Percentiles rank a stretch among this genome's conserved stretches.
Evolutionary conservation across 2,329 filamentous ascomycete genomes (phyloP).

Genomic region (Exophiala alcalophila): DNA sequence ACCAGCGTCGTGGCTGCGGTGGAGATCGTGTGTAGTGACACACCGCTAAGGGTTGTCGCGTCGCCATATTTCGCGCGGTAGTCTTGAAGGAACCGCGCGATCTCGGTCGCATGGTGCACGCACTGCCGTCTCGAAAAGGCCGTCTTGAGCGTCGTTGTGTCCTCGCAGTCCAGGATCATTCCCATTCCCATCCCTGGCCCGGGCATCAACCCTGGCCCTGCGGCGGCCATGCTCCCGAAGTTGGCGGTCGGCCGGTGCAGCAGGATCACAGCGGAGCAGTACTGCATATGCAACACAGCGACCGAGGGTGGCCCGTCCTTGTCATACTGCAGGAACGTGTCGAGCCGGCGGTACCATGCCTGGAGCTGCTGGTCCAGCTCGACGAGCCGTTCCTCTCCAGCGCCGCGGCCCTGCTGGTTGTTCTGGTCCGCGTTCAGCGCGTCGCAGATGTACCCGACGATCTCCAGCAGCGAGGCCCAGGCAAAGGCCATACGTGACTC

Average conservation of each 20-base stretch:
- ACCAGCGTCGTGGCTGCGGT: conserved; percentile 22
- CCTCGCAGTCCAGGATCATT: no score
- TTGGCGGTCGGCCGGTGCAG: conserved; percentile 10
- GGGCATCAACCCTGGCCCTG: no score
- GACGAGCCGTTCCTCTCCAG: conserved; percentile 9
- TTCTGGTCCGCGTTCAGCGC: conserved; percentile 9
- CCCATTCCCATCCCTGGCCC: no score
- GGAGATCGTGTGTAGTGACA: conserved; percentile 22
- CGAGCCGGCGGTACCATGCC: conserved; percentile 17
- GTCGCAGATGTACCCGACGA: conserved; percentile 23
- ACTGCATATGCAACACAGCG: conserved; percentile 7
- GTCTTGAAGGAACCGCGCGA: conserved; percentile 16
- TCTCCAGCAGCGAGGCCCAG: conserved; percentile 18
- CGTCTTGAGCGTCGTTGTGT: neutral
- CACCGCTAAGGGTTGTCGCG: conserved; percentile 18
- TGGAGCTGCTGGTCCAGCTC: conserved; percentile 17
- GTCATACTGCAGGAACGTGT: conserved; percentile 9
- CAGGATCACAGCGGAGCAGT: conserved; percentile 5
- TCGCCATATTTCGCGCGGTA: conserved; percentile 16
- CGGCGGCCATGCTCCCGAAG: conserved; percentile 3
- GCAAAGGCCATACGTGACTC: conserved; percentile 19
- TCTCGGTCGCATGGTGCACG: conserved; percentile 15
- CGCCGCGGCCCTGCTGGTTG: conserved; percentile 4
- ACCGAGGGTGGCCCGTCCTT: conserved; percentile 1
- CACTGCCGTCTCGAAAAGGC: conserved; percentile 19